Evolutionary conservation across 176 grass and related monocot genomes (phyloP).

Genomic region (Stipa capillata): DNA sequence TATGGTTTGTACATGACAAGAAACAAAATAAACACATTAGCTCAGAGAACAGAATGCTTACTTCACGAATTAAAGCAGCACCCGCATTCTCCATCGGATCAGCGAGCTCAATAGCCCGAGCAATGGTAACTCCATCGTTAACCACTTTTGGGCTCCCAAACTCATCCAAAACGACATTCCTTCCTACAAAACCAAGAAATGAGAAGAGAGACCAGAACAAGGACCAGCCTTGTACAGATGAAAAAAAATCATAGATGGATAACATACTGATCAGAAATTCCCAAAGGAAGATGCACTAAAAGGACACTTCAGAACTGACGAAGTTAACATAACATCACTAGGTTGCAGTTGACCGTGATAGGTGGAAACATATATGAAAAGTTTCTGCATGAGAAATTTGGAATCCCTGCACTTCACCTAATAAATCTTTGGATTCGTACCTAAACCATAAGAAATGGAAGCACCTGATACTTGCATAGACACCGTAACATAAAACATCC

Average conservation of each 20-base stretch:
- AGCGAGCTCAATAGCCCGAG: slow-evolving; percentile 81
- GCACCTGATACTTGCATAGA: background rate
- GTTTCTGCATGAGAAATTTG: background rate
- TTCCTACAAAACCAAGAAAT: slow-evolving; percentile 30
- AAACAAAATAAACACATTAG: background rate
- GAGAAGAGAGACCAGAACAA: background rate
- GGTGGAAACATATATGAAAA: background rate
- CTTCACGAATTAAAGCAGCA: slow-evolving; percentile 79
- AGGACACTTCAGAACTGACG: background rate
- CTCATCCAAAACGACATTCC: slow-evolving; percentile 91
- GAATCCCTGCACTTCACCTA: background rate
- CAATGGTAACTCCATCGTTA: slow-evolving; percentile 87
- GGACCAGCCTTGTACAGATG: background rate
- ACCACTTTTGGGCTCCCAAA: slow-evolving; percentile 91
- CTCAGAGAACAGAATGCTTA: background rate
- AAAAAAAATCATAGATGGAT: background rate
- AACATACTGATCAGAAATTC: background rate
- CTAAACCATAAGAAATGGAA: background rate
- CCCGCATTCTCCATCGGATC: slow-evolving; percentile 95
- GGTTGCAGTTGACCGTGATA: background rate
- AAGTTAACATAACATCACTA: background rate
- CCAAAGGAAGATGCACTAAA: background rate
- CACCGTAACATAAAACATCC: background rate
- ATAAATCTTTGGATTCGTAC: background rate
- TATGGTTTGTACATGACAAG: background rate